phyloP scores from a whole-genome alignment of 306 rosid genomes.

The Cicer chorassanicum region DNA sequence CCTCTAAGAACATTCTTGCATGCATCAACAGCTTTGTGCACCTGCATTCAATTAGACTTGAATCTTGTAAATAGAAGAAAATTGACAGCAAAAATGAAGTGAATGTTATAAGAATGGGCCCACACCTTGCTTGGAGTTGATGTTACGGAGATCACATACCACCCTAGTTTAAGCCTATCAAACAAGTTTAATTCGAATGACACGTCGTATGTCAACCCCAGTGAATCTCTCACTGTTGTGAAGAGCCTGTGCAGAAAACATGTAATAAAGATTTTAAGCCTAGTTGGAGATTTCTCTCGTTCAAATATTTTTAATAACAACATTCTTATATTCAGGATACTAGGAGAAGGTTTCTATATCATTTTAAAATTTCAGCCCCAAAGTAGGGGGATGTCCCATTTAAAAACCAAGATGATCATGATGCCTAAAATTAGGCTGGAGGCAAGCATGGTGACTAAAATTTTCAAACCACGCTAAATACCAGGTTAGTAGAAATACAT shows the following conservation, averaged over 20 bases:
- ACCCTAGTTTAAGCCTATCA: slow-evolving; percentile 91
- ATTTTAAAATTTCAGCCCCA: slow-evolving; percentile 15
- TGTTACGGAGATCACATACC: slow-evolving; percentile 98
- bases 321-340: not conserved
- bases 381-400: slow-evolving; percentile 15
- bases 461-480: slow-evolving; percentile 37
- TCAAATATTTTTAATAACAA: not conserved
- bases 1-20: slow-evolving; percentile 98
- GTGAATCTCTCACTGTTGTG: slow-evolving; percentile 90
- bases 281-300: slow-evolving; percentile 23
- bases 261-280: slow-evolving; percentile 34
- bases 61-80: slow-evolving; percentile 41
- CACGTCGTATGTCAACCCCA: slow-evolving; percentile 96
- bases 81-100: slow-evolving; percentile 30
- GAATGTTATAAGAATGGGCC: slow-evolving; percentile 40
- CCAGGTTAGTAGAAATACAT: slow-evolving; percentile 46
- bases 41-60: slow-evolving; percentile 58
- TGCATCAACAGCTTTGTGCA: slow-evolving; percentile 96
- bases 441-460: slow-evolving; percentile 15
- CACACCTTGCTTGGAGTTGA: slow-evolving; percentile 94
- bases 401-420: slow-evolving; percentile 1
- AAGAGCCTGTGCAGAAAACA: slow-evolving; percentile 77
- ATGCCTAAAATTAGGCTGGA: not conserved
- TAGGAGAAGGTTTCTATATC: slow-evolving; percentile 12
- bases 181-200: slow-evolving; percentile 91